A percentile compares a stretch with the other conserved stretches of the same genome.
These are phyloP conservation scores for Canna indica DNA, from an alignment of 176 grass and related monocot species.

Conservation along the genomic window DNA sequence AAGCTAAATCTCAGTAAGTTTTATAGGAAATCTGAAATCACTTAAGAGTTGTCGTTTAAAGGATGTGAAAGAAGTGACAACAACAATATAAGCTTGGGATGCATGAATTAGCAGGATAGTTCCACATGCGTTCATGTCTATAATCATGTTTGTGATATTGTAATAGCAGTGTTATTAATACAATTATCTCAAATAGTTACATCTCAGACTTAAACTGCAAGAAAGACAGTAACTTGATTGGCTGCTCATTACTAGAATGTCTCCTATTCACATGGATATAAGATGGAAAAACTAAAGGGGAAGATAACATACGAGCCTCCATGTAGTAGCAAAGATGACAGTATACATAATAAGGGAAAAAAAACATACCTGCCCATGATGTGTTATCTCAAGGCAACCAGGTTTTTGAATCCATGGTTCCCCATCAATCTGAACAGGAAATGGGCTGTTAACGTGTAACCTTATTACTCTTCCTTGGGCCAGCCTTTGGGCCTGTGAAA, in stretches of 20 bases:
- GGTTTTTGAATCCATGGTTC: slow-evolving; percentile 93
- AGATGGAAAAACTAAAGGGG: neutral
- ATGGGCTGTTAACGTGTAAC: slow-evolving; percentile 70
- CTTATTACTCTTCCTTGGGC: slow-evolving; percentile 82
- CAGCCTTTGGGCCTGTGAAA: slow-evolving; percentile 69
- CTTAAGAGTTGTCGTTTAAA: no score
- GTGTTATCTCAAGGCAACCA: slow-evolving; percentile 80
- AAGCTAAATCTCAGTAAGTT: no score
- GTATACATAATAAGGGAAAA: neutral
- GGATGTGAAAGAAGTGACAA: no score
- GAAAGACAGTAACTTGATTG: neutral
- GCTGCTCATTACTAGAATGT: neutral
- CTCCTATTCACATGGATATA: neutral
- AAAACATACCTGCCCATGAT: slow-evolving; percentile 65
- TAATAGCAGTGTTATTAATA: neutral
- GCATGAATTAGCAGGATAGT: no score
- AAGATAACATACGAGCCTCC: neutral
- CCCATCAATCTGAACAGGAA: slow-evolving; percentile 95
- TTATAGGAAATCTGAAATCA: no score
- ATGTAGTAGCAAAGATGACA: neutral
- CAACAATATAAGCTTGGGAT: no score
- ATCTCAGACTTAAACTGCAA: neutral
- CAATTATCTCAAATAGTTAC: neutral
- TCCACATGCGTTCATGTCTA: no score
- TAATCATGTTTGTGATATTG: neutral